Conservation (phyloP, 1,139 yeast species). For the Entelexis sorbosivorans region DNA sequence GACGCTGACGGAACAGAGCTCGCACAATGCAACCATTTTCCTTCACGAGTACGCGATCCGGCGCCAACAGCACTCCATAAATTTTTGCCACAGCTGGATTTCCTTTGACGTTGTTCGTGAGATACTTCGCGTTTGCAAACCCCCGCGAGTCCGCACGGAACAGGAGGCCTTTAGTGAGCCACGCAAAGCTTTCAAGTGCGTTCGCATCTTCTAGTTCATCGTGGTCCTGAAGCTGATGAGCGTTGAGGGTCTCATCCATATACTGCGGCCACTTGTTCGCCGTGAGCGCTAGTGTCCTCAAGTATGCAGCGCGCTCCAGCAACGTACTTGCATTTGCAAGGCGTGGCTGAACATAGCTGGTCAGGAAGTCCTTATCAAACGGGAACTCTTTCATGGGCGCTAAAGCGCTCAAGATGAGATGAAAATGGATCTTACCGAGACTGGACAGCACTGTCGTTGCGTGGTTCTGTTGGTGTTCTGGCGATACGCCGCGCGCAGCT, state of each 20-base stretch:
- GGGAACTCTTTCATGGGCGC: conserved; percentile 14
- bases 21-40: conserved; percentile 51
- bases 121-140: conserved; percentile 32
- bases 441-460: background rate
- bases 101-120: conserved; percentile 30
- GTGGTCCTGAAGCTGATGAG: no score
- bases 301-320: conserved; percentile 21
- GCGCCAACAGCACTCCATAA: conserved; percentile 55
- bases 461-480: conserved; percentile 4
- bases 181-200: conserved; percentile 45
- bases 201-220: conserved; percentile 3
- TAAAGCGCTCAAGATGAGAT: conserved; percentile 13
- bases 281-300: conserved; percentile 20
- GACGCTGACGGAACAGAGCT: conserved; percentile 63
- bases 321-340: background rate
- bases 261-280: conserved; percentile 23
- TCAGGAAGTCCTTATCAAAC: background rate
- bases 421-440: conserved; percentile 9
- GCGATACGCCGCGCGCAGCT: conserved; percentile 17
- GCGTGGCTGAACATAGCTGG: background rate
- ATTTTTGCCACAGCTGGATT: conserved; percentile 41
- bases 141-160: conserved; percentile 46
- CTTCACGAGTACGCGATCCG: conserved; percentile 49
- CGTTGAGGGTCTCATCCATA: no score
- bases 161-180: conserved; percentile 65